Evolutionary conservation across 495 filamentous ascomycete genomes (phyloP).

Genomic region (Penicillium coffeae): DNA sequence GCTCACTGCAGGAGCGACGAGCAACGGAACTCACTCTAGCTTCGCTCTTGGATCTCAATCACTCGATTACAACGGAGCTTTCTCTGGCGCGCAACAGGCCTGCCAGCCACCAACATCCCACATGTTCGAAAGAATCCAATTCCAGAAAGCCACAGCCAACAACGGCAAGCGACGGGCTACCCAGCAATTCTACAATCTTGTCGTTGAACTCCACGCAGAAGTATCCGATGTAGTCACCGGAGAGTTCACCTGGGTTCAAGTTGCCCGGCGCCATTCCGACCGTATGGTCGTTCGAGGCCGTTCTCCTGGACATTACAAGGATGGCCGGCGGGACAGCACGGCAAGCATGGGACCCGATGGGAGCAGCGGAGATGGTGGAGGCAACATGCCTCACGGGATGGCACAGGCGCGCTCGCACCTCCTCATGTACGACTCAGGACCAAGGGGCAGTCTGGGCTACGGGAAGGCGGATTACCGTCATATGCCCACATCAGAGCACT

Average conservation of each 20-base stretch:
- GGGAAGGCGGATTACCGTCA: slow-evolving; percentile 35
- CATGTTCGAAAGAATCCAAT: slow-evolving; percentile 92
- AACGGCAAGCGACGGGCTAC: slow-evolving; percentile 89
- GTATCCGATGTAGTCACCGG: slow-evolving; percentile 41
- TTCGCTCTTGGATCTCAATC: slow-evolving; percentile 34
- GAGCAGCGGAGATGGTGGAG: slow-evolving; percentile 34
- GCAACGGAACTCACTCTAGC: slow-evolving; percentile 22
- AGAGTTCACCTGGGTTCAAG: slow-evolving; percentile 61
- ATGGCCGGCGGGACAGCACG: slow-evolving; percentile 67
- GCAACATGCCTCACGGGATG: slow-evolving; percentile 31
- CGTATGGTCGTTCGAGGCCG: slow-evolving; percentile 92
- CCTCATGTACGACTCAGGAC: slow-evolving; percentile 35
- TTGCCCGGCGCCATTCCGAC: slow-evolving; percentile 74
- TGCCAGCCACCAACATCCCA: slow-evolving; percentile 44
- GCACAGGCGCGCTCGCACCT: slow-evolving; percentile 35
- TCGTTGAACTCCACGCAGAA: slow-evolving; percentile 85
- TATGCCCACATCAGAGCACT: slow-evolving; percentile 33
- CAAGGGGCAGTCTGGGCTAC: slow-evolving; percentile 34
- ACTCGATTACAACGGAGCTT: slow-evolving; percentile 40
- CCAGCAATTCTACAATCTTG: slow-evolving; percentile 90
- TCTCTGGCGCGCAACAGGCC: slow-evolving; percentile 27
- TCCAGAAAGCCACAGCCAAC: slow-evolving; percentile 94
- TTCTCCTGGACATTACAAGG: slow-evolving; percentile 90
- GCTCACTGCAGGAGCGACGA: slow-evolving; percentile 23
- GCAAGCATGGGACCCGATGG: slow-evolving; percentile 71